Evolutionary conservation across 768 basidiomycete species (phyloP).

Genomic region (Collybia nuda): DNA sequence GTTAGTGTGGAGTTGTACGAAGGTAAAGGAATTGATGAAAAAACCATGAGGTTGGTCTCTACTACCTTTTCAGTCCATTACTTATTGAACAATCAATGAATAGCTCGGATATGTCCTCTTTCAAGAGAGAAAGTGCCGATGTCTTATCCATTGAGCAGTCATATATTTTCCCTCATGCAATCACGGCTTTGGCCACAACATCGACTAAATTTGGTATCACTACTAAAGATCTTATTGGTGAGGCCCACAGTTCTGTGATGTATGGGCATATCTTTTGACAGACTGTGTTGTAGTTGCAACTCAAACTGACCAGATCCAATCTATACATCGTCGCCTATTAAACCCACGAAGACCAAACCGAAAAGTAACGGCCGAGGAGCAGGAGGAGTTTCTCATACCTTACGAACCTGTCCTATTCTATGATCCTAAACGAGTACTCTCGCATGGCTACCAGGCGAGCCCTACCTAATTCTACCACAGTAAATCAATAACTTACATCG

Average conservation of each 20-base stretch:
- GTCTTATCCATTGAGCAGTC: slow-evolving; percentile 66
- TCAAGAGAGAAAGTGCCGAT: slow-evolving; percentile 49
- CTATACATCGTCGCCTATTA: slow-evolving; percentile 69
- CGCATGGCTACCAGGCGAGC: slow-evolving; percentile 46
- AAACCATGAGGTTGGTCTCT: slow-evolving; percentile 62
- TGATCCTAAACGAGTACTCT: slow-evolving; percentile 57
- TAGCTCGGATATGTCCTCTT: slow-evolving; percentile 46
- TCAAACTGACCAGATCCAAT: slow-evolving; percentile 68
- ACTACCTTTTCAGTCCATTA: slow-evolving; percentile 1
- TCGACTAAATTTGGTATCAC: slow-evolving; percentile 88
- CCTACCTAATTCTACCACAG: neutral
- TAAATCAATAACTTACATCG: neutral
- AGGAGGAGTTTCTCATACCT: slow-evolving; percentile 82
- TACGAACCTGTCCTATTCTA: slow-evolving; percentile 81
- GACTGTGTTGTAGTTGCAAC: slow-evolving; percentile 64
- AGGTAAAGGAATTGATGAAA: slow-evolving; percentile 63
- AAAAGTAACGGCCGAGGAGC: slow-evolving; percentile 74
- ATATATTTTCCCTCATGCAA: slow-evolving; percentile 66
- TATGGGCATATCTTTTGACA: neutral
- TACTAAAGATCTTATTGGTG: slow-evolving; percentile 83
- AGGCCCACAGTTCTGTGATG: slow-evolving; percentile 18
- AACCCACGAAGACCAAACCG: slow-evolving; percentile 81
- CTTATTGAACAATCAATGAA: neutral
- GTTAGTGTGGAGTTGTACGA: slow-evolving; percentile 92
- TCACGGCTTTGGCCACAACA: slow-evolving; percentile 73